A percentile compares a stretch with the other conserved stretches of the same genome.
phyloP scores from a whole-genome alignment of 768 basidiomycete species.

The Lactarius akahatsu region DNA sequence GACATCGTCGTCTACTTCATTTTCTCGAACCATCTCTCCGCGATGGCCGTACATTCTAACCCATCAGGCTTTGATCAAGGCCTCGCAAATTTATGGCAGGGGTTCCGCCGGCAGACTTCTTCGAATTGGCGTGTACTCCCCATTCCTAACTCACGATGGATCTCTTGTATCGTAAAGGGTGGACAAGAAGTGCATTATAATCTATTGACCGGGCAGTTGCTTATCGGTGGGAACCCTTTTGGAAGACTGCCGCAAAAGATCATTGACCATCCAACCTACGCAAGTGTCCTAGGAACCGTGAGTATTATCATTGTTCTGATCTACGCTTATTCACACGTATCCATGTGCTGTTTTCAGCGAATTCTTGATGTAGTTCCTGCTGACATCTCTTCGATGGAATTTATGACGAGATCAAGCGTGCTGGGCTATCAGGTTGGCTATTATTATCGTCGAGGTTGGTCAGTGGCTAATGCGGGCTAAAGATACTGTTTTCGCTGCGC shows the following conservation, averaged over 20 bases:
- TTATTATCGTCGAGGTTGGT: background rate
- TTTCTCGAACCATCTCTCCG: background rate
- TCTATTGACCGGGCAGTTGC: constrained; percentile 4
- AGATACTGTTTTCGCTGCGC: constrained; percentile 2
- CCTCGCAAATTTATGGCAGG: constrained; percentile 8
- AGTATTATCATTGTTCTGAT: background rate
- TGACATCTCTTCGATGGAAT: constrained; percentile 9
- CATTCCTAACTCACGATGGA: constrained; percentile 17
- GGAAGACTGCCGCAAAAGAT: constrained; percentile 12
- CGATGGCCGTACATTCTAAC: background rate
- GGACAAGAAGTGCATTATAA: constrained; percentile 11
- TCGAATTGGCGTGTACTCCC: constrained; percentile 16
- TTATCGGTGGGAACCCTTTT: constrained; percentile 1
- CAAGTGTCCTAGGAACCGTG: constrained; percentile 9
- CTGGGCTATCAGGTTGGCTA: constrained; percentile 4
- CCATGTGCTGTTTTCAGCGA: background rate
- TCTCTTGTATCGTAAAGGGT: background rate
- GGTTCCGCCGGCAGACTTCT: constrained; percentile 3
- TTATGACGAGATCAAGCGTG: background rate
- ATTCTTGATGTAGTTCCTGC: constrained; percentile 9
- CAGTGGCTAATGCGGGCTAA: background rate
- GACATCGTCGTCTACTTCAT: constrained; percentile 5
- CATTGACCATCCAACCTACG: background rate
- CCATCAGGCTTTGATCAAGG: background rate
- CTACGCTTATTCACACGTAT: too few species aligned